These are phyloP conservation scores for Rhizoclosmatium sp. DNA, from an alignment of 192 early-diverging fungal species.

Conservation along the genomic window DNA sequence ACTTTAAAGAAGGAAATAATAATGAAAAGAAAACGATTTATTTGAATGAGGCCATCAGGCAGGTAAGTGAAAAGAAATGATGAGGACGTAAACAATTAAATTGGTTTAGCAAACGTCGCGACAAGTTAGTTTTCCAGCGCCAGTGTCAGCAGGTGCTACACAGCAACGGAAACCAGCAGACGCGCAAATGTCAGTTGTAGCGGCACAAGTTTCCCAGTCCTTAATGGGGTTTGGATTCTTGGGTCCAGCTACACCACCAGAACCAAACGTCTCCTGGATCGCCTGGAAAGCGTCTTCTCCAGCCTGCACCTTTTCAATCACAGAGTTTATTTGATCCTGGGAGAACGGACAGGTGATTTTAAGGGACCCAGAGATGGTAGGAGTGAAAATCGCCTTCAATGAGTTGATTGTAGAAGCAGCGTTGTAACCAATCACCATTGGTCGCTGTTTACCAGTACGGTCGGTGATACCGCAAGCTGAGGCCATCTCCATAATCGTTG, in stretches of 20 bases:
- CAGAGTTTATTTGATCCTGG: slow-evolving; percentile 11
- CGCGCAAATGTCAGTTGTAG: no score
- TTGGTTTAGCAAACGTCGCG: no score
- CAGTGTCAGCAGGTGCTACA: no score
- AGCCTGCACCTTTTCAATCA: slow-evolving; percentile 16
- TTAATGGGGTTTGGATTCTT: neutral
- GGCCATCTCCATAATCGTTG: slow-evolving; percentile 29
- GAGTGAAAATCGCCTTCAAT: slow-evolving; percentile 22
- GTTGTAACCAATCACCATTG: slow-evolving; percentile 16
- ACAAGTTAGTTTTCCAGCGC: no score
- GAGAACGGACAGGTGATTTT: slow-evolving; percentile 30
- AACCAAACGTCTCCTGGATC: neutral
- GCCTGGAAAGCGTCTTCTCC: neutral
- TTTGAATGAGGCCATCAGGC: no score
- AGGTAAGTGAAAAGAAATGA: no score
- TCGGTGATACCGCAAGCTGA: slow-evolving; percentile 20
- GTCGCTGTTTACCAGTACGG: neutral
- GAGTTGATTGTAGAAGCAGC: slow-evolving; percentile 17
- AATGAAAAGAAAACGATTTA: no score
- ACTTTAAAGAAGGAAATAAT: no score
- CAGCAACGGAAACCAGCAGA: no score
- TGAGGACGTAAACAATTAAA: no score
- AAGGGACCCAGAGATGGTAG: slow-evolving; percentile 3
- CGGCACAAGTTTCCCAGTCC: no score
- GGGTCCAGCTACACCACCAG: neutral